phyloP scores from a whole-genome alignment of 2,329 filamentous ascomycete genomes.

The Talaromyces sp. region DNA sequence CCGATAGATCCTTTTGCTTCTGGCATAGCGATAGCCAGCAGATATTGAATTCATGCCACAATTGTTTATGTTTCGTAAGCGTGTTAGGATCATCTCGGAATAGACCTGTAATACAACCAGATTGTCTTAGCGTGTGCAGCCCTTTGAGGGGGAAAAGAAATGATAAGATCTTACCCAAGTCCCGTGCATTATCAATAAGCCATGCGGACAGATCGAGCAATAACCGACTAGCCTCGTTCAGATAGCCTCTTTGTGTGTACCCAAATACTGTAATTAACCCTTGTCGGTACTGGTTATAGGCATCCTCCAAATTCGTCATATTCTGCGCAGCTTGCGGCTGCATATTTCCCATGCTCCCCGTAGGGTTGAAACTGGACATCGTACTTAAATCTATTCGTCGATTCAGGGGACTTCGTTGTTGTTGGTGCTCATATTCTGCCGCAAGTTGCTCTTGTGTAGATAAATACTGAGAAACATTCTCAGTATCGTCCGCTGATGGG shows the following conservation, averaged over 20 bases:
- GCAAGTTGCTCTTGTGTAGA: constrained; percentile 59
- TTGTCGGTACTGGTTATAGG: constrained; percentile 61
- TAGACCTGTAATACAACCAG: constrained; percentile 59
- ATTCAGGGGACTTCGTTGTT: constrained; percentile 58
- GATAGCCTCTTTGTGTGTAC: constrained; percentile 61
- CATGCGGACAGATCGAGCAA: constrained; percentile 64
- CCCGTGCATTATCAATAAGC: constrained; percentile 62
- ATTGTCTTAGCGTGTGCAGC: neutral
- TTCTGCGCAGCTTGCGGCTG: constrained; percentile 37
- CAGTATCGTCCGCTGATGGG: constrained; percentile 59
- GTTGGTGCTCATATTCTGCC: constrained; percentile 53
- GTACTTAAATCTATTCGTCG: constrained; percentile 51
- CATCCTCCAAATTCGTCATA: constrained; percentile 59
- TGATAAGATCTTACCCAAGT: constrained; percentile 57
- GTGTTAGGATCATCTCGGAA: constrained; percentile 76
- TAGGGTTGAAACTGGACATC: constrained; percentile 50
- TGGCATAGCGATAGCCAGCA: constrained; percentile 84
- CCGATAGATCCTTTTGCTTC: constrained; percentile 72
- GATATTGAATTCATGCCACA: constrained; percentile 94
- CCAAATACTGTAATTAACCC: constrained; percentile 65
- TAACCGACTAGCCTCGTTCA: constrained; percentile 58
- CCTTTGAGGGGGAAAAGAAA: neutral
- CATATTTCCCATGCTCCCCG: constrained; percentile 37
- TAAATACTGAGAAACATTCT: constrained; percentile 61
- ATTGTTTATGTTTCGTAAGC: constrained; percentile 70